These are phyloP conservation scores for Podospora conica DNA, from an alignment of 495 filamentous ascomycete species.

Conservation along the genomic window DNA sequence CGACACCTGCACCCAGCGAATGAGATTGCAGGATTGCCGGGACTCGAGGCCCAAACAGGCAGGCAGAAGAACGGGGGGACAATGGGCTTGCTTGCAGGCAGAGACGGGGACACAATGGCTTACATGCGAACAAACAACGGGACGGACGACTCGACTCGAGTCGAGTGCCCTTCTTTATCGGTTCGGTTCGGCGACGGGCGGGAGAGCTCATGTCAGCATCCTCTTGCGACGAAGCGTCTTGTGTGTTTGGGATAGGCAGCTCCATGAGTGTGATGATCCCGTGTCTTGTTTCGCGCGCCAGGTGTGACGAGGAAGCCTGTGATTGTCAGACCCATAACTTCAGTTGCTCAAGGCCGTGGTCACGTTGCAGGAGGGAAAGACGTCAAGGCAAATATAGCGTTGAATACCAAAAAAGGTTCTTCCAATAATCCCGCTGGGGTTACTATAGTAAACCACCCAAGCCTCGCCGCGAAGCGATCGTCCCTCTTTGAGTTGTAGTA, in stretches of 20 bases:
- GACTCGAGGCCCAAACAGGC: not conserved
- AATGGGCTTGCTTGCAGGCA: not conserved
- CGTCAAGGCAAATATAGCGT: not conserved
- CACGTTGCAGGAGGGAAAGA: not conserved
- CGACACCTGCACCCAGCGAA: not conserved
- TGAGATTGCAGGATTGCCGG: not conserved
- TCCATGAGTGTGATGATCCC: too few species aligned
- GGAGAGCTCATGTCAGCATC: not conserved
- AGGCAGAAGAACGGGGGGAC: too few species aligned
- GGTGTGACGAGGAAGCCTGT: not conserved
- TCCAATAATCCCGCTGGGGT: not conserved
- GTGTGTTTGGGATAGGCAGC: too few species aligned
- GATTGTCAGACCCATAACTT: not conserved
- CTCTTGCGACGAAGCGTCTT: too few species aligned
- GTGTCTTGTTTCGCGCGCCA: not conserved
- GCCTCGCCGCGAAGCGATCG: slow-evolving; percentile 38
- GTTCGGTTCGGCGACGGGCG: too few species aligned
- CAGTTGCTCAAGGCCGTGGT: not conserved
- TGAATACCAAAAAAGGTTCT: slow-evolving; percentile 11
- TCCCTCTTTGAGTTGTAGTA: slow-evolving; percentile 35
- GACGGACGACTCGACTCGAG: too few species aligned
- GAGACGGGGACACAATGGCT: not conserved
- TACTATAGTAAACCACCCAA: slow-evolving; percentile 3
- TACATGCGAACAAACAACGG: not conserved
- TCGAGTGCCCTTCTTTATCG: too few species aligned